Evolutionary conservation across 2,329 filamentous ascomycete genomes (phyloP).

Genomic region (Fusarium kyushuense): DNA sequence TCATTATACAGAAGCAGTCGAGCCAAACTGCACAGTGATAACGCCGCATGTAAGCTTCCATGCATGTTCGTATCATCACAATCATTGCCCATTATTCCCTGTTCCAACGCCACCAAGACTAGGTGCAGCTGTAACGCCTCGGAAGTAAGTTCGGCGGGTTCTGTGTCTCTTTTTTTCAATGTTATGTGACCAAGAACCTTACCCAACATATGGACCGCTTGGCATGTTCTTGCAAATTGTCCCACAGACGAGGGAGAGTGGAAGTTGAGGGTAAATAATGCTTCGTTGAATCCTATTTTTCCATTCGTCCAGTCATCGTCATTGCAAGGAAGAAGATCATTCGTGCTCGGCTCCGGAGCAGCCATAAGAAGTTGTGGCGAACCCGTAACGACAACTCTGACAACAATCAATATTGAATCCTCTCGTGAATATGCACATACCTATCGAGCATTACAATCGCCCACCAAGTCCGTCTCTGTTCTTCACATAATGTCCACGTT

Average conservation of each 20-base stretch:
- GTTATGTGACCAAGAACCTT: slow-evolving; percentile 7
- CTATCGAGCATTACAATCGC: slow-evolving; percentile 14
- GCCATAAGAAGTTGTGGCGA: not conserved
- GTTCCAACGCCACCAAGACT: not conserved
- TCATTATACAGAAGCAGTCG: slow-evolving; percentile 7
- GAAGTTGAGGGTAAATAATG: slow-evolving; percentile 11
- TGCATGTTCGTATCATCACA: no score
- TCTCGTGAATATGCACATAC: not conserved
- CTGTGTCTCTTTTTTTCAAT: not conserved
- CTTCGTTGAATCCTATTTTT: slow-evolving; percentile 11
- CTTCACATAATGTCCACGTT: slow-evolving; percentile 14
- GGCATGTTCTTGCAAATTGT: slow-evolving; percentile 11
- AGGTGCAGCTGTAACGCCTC: slow-evolving; percentile 2
- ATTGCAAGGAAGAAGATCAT: slow-evolving; percentile 6
- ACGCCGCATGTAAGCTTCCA: not conserved
- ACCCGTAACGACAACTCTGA: not conserved
- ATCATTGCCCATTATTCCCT: not conserved
- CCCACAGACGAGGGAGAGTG: slow-evolving; percentile 3
- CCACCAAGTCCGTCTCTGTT: slow-evolving; percentile 18
- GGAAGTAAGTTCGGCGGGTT: no score
- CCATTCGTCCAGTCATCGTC: slow-evolving; percentile 7
- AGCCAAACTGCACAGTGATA: not conserved
- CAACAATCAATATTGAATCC: not conserved
- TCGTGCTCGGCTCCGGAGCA: slow-evolving; percentile 7
- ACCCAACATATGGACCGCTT: slow-evolving; percentile 14